Evolutionary conservation across 2,329 filamentous ascomycete genomes (phyloP), one percentile per base, ranked within the genome.

Genomic region (Colletotrichum theobromicola): DNA sequence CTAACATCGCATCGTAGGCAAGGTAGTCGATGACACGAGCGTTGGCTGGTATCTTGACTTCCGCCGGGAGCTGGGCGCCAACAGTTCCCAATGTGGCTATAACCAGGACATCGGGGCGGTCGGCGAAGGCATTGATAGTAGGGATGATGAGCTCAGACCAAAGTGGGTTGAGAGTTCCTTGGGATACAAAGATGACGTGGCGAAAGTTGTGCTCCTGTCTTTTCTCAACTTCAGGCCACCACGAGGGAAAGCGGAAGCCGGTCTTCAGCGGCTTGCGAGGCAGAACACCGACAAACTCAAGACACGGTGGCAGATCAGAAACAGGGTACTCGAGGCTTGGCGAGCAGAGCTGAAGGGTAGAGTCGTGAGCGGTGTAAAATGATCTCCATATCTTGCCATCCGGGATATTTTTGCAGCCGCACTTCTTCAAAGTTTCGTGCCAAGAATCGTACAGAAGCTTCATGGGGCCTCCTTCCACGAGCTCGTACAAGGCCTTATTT

Each of bases 1-100:
- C 83, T 2, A 90, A 81, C 1, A 89, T 73, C 0, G 82, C 79
- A 72, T 90, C 87, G 77, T 89, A 90, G 3, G 87, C 83, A 6
- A 90, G 77, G 77, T 87, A 89, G 77, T 89, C 87, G 28, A 85
- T 79, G 4, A 88, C 82, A 15, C 84, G 82, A 2, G 83, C 81
- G 76, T 90, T 90, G 1, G 75, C 35, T 0, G 87, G 86, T 7
- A 74, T 28, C 24, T 5, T 15, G 64, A 55, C 28, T 1, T 34
- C 64, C 10, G 18, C 1, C 3, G 73, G 70, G 10, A 10, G 79
- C 18, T 34, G 70, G 16, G 78, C 80, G 3, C 76, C 79, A 16
- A 69, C 79, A 21, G 66, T 24, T 2, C 83, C 83, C 1, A 84
- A 78, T 12, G 82, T 79, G 2, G 75, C 83, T 8, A 85, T 77